A percentile compares a stretch with the other conserved stretches of the same genome.
Conservation (phyloP, 2,329 filamentous ascomycete species). For the Phialophora chinensis region DNA sequence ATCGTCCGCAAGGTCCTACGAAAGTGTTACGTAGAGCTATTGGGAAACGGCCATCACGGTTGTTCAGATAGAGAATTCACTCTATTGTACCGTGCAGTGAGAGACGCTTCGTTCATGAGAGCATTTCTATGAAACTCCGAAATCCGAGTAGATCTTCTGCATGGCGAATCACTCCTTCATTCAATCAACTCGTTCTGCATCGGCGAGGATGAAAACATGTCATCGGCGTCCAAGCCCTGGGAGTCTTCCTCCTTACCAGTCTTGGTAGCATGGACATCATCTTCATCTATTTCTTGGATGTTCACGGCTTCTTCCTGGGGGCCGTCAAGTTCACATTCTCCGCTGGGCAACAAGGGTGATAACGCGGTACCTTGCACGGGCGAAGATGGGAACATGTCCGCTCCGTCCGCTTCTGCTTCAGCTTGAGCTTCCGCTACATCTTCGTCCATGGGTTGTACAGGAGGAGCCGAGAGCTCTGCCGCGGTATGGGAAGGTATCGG, state of each 20-base stretch:
- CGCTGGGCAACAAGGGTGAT: neutral
- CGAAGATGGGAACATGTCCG: constrained; percentile 34
- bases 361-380: constrained; percentile 22
- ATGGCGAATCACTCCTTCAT: neutral
- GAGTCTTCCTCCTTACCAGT: constrained; percentile 10
- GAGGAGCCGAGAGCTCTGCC: neutral
- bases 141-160: neutral
- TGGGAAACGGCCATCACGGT: neutral
- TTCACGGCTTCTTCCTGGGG: neutral
- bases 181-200: constrained; percentile 22
- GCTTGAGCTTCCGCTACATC: neutral
- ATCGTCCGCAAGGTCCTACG: neutral
- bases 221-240: constrained; percentile 24
- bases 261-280: neutral
- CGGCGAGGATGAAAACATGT: constrained; percentile 36
- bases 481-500: neutral
- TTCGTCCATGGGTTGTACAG: no score
- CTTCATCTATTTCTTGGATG: neutral
- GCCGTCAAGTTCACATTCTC: neutral
- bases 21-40: neutral
- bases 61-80: neutral
- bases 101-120: neutral
- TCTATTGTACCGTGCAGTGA: neutral
- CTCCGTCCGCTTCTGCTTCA: constrained; percentile 15
- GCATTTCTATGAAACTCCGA: neutral